These are phyloP conservation scores for Dactylellina sp. DNA, from an alignment of 2,329 filamentous ascomycete genomes.

Conservation along the genomic window DNA sequence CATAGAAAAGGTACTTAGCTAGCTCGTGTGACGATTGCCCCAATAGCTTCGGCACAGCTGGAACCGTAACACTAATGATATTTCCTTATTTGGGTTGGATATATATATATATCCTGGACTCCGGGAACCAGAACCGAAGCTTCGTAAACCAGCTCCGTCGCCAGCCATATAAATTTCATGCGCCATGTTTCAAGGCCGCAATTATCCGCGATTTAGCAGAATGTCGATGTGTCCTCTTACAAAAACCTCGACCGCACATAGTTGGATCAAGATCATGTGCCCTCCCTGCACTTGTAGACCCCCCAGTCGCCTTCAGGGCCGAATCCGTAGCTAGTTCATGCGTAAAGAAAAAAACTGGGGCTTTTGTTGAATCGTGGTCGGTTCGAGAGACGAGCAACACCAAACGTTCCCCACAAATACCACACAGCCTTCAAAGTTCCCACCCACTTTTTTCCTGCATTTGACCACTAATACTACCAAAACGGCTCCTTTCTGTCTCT, in stretches of 20 bases:
- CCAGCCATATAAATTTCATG: neutral
- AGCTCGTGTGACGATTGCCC: no score
- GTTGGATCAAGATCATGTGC: conserved; percentile 23
- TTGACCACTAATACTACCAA: neutral
- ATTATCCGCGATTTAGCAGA: conserved; percentile 47
- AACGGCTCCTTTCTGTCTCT: neutral
- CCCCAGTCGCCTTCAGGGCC: neutral
- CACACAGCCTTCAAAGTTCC: conserved; percentile 15
- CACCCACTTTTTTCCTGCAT: neutral
- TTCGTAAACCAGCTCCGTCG: neutral
- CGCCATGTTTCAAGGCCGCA: conserved; percentile 32
- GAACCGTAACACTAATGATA: no score
- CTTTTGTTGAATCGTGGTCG: conserved; percentile 48
- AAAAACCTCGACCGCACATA: neutral
- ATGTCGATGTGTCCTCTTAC: conserved; percentile 40
- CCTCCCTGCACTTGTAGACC: neutral
- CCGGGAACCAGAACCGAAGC: conserved; percentile 28
- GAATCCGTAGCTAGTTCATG: neutral
- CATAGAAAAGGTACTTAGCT: neutral
- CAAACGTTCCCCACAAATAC: conserved; percentile 55
- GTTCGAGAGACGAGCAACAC: conserved; percentile 16
- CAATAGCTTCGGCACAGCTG: no score
- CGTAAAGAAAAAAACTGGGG: neutral
- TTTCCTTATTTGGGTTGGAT: no score
- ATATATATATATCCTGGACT: conserved; percentile 1